These are phyloP conservation scores for Boechera divaricarpa DNA, from an alignment of 345 rosid genomes.

Conservation along the genomic window DNA sequence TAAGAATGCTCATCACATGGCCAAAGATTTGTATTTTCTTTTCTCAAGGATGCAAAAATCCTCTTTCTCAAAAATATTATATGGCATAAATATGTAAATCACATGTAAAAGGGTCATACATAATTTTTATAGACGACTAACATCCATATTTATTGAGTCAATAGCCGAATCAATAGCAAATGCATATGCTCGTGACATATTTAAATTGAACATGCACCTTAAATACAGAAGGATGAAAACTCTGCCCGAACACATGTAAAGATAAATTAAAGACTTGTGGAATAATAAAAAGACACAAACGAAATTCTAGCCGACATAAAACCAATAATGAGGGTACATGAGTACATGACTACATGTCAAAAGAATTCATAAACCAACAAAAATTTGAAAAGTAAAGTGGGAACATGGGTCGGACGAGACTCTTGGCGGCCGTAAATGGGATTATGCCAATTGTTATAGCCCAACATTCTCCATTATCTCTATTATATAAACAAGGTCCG, in stretches of 20 bases:
- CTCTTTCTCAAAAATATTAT: no score
- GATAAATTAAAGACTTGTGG: not conserved
- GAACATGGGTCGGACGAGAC: constrained; percentile 41
- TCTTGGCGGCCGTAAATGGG: constrained; percentile 40
- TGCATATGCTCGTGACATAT: not conserved
- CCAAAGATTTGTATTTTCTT: not conserved
- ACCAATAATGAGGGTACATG: constrained; percentile 27
- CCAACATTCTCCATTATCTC: constrained; percentile 34
- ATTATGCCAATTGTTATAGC: constrained; percentile 24
- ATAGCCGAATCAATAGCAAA: not conserved
- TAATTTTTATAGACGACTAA: not conserved
- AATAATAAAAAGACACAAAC: not conserved
- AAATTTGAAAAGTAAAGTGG: constrained; percentile 19
- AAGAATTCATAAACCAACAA: constrained; percentile 7
- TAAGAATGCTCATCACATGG: not conserved
- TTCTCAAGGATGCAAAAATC: not conserved
- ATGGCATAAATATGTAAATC: not conserved
- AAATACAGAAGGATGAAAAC: not conserved
- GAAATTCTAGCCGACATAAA: constrained; percentile 32
- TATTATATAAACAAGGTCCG: not conserved
- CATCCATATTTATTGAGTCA: not conserved
- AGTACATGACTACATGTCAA: not conserved
- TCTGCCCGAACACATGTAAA: constrained; percentile 2
- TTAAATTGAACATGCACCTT: not conserved
- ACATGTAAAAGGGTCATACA: not conserved